Percentiles rank a stretch among this genome's conserved stretches.
These are phyloP conservation scores for Venustampulla echinocandica DNA, from an alignment of 495 filamentous ascomycete genomes.

Conservation along the genomic window DNA sequence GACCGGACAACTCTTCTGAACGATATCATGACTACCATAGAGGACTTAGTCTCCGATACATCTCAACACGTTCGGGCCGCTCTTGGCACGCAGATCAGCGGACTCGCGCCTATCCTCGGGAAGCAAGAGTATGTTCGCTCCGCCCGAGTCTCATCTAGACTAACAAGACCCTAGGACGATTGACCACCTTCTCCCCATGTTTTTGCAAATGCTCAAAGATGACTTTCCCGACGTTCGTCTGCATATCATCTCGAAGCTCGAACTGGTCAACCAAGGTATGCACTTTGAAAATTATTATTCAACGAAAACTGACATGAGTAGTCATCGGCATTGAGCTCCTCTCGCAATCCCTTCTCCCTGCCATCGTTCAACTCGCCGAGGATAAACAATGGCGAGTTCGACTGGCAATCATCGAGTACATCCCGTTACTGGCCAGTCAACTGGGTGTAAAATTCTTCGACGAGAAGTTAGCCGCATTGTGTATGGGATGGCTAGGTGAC, in stretches of 20 bases:
- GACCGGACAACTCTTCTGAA: slow-evolving; percentile 82
- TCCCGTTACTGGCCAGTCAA: slow-evolving; percentile 90
- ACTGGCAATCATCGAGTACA: slow-evolving; percentile 97
- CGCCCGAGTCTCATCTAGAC: background rate
- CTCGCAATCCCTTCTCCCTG: slow-evolving; percentile 90
- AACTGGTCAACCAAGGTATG: slow-evolving; percentile 91
- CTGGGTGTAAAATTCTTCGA: slow-evolving; percentile 97
- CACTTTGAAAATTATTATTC: background rate
- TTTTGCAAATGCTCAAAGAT: slow-evolving; percentile 98
- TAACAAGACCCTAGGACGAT: slow-evolving; percentile 51
- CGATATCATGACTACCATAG: slow-evolving; percentile 93
- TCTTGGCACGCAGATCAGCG: slow-evolving; percentile 93
- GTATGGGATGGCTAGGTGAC: slow-evolving; percentile 99
- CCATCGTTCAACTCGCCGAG: slow-evolving; percentile 96
- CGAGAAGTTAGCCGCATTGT: slow-evolving; percentile 87
- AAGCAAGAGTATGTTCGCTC: slow-evolving; percentile 71
- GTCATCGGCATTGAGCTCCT: slow-evolving; percentile 96
- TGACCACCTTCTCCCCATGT: slow-evolving; percentile 95
- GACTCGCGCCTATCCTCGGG: slow-evolving; percentile 90
- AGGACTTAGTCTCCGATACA: slow-evolving; percentile 89
- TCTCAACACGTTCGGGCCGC: slow-evolving; percentile 96
- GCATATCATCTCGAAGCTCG: slow-evolving; percentile 97
- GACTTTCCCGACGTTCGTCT: slow-evolving; percentile 96
- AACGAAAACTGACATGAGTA: slow-evolving; percentile 28
- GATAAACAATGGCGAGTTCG: slow-evolving; percentile 99